A percentile compares a stretch with the other conserved stretches of the same genome.
Conservation (phyloP, 768 basidiomycete species). For the Macrolepiota fuliginosa region DNA sequence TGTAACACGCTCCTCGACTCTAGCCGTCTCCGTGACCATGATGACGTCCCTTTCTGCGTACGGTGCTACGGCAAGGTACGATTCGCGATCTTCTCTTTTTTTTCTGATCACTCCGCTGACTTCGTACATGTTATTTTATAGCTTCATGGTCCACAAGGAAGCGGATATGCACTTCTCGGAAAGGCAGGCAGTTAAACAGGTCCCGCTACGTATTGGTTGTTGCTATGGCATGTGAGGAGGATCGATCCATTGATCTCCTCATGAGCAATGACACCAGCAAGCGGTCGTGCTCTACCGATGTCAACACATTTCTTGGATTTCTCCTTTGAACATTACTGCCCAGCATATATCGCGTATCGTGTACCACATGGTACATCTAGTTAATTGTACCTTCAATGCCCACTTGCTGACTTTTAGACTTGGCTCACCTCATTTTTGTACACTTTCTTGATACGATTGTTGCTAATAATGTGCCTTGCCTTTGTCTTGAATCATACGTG, state of each 20-base stretch:
- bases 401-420: not conserved
- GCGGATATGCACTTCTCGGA: slow-evolving; percentile 70
- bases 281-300: too few species aligned
- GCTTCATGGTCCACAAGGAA: slow-evolving; percentile 73
- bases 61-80: slow-evolving; percentile 70
- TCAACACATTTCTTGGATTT: too few species aligned
- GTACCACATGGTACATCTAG: not conserved
- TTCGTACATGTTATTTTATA: slow-evolving; percentile 23
- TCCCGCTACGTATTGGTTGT: not conserved
- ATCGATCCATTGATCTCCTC: not conserved
- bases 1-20: slow-evolving; percentile 73
- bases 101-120: not conserved
- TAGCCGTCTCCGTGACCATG: slow-evolving; percentile 69
- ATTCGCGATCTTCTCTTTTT: slow-evolving; percentile 1
- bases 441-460: not conserved
- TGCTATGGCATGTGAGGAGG: not conserved
- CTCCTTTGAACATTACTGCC: too few species aligned
- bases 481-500: not conserved
- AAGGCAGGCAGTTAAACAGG: slow-evolving; percentile 30
- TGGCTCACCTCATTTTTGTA: not conserved
- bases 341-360: too few species aligned
- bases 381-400: not conserved
- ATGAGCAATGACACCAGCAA: not conserved
- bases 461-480: not conserved
- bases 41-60: slow-evolving; percentile 67